Base-by-base conservation (phyloP, 2,329 filamentous ascomycete species). In the Penicillium olsonii region DNA sequence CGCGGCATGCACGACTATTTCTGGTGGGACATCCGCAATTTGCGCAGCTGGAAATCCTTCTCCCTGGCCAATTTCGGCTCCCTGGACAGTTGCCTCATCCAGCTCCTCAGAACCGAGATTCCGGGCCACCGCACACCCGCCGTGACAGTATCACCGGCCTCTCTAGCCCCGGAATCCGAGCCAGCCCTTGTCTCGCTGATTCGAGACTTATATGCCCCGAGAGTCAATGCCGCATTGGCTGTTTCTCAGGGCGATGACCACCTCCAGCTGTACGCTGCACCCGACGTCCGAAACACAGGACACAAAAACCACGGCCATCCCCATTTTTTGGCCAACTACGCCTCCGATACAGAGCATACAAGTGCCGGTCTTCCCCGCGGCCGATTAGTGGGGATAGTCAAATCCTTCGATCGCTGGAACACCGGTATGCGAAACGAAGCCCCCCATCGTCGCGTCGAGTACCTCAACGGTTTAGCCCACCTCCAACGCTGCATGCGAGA, bases 11-110 rank as follows among this genome's bases (percentile, higher is more conserved):
- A 87, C 62, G 90, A 87, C 69, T 85, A 95, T 75, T 96, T 92
- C 71, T 97, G 92, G 92, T 96, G 90, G 88, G 92, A 97, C 65
- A 82, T 95, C 50, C 88, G 92, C 60, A 92, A 95, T 68, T 78
- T 96, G 58, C 84, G 89, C 55, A 81, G 84, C 54, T 96, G 92
- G 92, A 82, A 81, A 43, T 81, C 84, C 60, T 96, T 96, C 80
- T 89, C 83, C 57, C 76, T 88, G 10, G 70, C 79, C 45, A 84
- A 85, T 49, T 85, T 96, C 67, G 79, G 87, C 58, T 77, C 83
- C 5, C 84, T 95, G 18, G 47, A 50, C 38, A 87, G 87, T 1
- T 85, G 84, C 26, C 85, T 94, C 19, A 80, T 85, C 6, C 78
- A 82, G 18, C 82, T 95, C 18, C 83, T 96, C 50, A 84, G 83